Conservation (phyloP, 1,284 basidiomycete species). For the Tilletia horrida region DNA sequence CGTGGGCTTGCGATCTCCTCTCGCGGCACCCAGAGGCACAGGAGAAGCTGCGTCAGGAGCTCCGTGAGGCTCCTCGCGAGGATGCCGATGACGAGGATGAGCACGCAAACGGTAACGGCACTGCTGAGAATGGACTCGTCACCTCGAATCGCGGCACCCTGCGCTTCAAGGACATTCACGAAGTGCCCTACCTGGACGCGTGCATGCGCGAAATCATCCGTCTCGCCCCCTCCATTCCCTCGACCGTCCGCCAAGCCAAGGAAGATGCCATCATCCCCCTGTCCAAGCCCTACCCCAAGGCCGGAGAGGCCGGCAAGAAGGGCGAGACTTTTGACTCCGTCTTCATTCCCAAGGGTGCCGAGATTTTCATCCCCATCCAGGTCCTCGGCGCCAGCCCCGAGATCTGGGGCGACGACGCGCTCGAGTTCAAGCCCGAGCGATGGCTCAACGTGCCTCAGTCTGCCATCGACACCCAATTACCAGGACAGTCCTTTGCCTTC, state of each 20-base stretch:
- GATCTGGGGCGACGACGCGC: slow-evolving; percentile 44
- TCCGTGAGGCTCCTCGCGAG: slow-evolving; percentile 27
- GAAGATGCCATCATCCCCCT: slow-evolving; percentile 40
- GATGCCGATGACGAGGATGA: slow-evolving; percentile 28
- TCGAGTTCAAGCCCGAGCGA: slow-evolving; percentile 43
- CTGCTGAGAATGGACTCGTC: neutral
- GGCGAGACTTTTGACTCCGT: slow-evolving; percentile 34
- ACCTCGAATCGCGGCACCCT: slow-evolving; percentile 24
- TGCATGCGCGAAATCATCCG: slow-evolving; percentile 43
- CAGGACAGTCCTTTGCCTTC: slow-evolving; percentile 33
- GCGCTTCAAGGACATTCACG: slow-evolving; percentile 29
- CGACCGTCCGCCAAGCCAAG: slow-evolving; percentile 38
- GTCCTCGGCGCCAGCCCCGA: slow-evolving; percentile 35
- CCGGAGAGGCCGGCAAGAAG: slow-evolving; percentile 26
- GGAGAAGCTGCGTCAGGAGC: slow-evolving; percentile 33
- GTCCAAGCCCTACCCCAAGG: slow-evolving; percentile 32
- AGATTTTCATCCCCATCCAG: slow-evolving; percentile 43
- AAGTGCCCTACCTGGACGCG: slow-evolving; percentile 38
- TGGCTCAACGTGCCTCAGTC: slow-evolving; percentile 37
- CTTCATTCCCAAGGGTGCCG: slow-evolving; percentile 33
- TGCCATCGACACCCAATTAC: slow-evolving; percentile 30
- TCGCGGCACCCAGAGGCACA: slow-evolving; percentile 67
- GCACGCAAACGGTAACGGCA: slow-evolving; percentile 3
- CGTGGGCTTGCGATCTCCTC: slow-evolving; percentile 72
- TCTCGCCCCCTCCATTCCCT: slow-evolving; percentile 41